Percentiles rank a stretch among this genome's conserved stretches.
Evolutionary conservation across 2,329 filamentous ascomycete species (phyloP).

Genomic region (Fusarium sp.): DNA sequence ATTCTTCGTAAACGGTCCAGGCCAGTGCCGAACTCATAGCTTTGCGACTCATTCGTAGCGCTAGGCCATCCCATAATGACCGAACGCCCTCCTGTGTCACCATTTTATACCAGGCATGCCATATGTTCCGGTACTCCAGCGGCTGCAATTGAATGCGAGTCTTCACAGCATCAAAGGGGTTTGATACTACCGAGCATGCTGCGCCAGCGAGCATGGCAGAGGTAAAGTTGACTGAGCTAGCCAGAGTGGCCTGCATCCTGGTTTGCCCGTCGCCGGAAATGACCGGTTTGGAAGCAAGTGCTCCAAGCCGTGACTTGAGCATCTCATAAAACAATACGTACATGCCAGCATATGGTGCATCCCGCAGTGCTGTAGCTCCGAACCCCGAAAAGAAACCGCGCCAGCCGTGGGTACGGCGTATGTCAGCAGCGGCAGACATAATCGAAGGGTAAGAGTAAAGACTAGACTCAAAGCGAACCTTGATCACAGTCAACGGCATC

Average conservation of each 20-base stretch:
- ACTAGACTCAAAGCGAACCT: conserved; percentile 93
- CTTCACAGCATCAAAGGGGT: conserved; percentile 97
- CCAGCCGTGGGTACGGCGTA: conserved; percentile 76
- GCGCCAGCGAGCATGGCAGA: conserved; percentile 85
- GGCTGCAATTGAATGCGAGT: conserved; percentile 94
- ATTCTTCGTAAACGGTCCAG: conserved; percentile 96
- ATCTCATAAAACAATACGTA: conserved; percentile 96
- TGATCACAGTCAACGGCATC: conserved; percentile 96
- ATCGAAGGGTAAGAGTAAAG: conserved; percentile 87
- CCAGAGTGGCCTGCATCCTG: conserved; percentile 48
- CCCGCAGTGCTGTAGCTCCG: conserved; percentile 89
- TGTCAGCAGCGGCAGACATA: conserved; percentile 76
- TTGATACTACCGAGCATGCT: conserved; percentile 87
- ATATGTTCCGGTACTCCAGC: conserved; percentile 81
- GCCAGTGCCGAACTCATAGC: conserved; percentile 93
- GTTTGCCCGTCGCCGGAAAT: conserved; percentile 25
- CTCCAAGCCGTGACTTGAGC: conserved; percentile 71
- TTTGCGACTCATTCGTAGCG: conserved; percentile 88
- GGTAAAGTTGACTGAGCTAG: conserved; percentile 82
- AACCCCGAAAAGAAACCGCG: conserved; percentile 93
- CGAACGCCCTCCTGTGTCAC: conserved; percentile 81
- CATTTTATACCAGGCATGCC: conserved; percentile 81
- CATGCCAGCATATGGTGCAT: conserved; percentile 95
- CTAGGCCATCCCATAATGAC: conserved; percentile 87
- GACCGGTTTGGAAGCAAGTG: conserved; percentile 33